Conservation (phyloP, 345 rosid species). For the Eucalyptus urophylla region DNA sequence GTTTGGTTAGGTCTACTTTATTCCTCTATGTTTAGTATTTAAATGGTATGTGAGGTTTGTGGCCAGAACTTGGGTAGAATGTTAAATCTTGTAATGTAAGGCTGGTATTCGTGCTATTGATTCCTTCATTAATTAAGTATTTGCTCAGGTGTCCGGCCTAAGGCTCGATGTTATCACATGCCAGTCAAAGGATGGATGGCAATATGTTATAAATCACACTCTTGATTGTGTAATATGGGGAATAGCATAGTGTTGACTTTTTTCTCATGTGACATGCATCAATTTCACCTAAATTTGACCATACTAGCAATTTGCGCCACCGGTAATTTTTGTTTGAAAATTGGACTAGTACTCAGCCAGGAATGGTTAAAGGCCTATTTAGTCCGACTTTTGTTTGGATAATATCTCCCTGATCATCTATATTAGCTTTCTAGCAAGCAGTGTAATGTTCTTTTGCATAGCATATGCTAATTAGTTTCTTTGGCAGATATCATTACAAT, state of each 20-base stretch:
- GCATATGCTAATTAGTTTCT: background rate
- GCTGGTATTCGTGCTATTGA: background rate
- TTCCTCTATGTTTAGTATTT: background rate
- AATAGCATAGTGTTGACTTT: background rate
- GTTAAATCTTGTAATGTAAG: background rate
- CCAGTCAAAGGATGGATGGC: background rate
- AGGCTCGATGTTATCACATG: background rate
- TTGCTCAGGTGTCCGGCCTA: background rate
- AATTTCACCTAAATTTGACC: background rate
- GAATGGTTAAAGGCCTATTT: background rate
- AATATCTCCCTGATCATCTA: background rate
- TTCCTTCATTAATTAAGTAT: background rate
- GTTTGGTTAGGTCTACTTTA: background rate
- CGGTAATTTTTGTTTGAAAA: background rate
- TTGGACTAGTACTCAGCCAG: background rate
- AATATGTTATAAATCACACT: background rate
- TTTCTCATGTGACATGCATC: background rate
- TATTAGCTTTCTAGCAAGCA: background rate
- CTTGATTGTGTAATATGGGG: background rate
- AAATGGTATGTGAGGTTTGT: background rate
- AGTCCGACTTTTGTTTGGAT: background rate
- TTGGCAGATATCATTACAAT: conserved; percentile 85
- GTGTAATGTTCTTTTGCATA: background rate
- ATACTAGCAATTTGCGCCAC: background rate
- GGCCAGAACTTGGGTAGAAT: background rate